These are phyloP conservation scores for Tylopilus vinaceipallidus DNA, from an alignment of 768 basidiomycete genomes.

Conservation along the genomic window DNA sequence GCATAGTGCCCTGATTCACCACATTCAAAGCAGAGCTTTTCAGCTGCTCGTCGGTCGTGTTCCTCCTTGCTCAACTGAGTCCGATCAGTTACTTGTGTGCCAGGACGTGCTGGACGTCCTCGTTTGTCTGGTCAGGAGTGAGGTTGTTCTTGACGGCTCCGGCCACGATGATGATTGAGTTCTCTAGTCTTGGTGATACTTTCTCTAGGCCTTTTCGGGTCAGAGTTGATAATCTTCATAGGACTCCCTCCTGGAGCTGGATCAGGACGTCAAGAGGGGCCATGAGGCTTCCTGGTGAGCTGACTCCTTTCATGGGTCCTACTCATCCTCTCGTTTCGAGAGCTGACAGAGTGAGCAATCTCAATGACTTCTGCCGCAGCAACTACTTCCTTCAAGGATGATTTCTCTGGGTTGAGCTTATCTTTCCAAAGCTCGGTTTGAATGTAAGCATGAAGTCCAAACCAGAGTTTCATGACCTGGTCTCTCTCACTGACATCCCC, in stretches of 20 bases:
- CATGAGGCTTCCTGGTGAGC: too few species aligned
- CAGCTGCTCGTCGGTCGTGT: background rate
- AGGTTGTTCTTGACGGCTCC: too few species aligned
- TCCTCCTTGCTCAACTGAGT: background rate
- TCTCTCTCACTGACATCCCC: background rate
- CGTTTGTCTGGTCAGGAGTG: background rate
- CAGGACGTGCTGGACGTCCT: background rate
- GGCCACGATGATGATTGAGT: too few species aligned
- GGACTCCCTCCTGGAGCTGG: too few species aligned
- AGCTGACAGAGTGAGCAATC: background rate
- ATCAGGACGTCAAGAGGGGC: too few species aligned
- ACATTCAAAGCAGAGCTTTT: background rate
- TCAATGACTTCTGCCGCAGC: background rate
- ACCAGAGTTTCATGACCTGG: background rate
- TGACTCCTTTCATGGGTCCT: too few species aligned
- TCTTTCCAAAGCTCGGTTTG: background rate
- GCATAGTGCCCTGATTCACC: background rate
- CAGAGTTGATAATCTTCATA: too few species aligned
- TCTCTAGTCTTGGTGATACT: too few species aligned
- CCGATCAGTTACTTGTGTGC: background rate
- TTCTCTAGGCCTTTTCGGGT: too few species aligned
- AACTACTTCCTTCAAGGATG: background rate
- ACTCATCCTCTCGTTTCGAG: too few species aligned
- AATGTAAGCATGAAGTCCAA: background rate
- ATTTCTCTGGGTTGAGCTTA: background rate